Conservation (phyloP, 148 eudicot genomes). For the Rhododendron kiyosumense region DNA sequence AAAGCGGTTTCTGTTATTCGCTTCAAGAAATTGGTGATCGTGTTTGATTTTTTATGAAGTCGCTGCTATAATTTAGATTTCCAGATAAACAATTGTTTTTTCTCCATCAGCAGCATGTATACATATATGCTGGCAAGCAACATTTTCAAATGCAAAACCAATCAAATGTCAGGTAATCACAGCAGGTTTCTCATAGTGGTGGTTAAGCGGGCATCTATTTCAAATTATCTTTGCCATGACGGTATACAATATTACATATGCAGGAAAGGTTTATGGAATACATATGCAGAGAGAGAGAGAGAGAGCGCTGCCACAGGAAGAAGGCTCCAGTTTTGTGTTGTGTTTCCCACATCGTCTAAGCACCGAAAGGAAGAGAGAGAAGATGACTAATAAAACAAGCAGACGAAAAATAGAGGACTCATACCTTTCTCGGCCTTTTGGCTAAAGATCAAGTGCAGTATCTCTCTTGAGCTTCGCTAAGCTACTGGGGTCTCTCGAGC, state of each 20-base stretch:
- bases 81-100: background rate
- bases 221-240: background rate
- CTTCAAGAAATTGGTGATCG: background rate
- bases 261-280: background rate
- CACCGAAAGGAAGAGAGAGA: no score
- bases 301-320: no score
- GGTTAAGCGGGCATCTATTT: background rate
- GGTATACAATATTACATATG: background rate
- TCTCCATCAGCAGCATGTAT: background rate
- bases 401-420: background rate
- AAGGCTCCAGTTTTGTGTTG: no score
- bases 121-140: background rate
- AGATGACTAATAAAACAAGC: no score
- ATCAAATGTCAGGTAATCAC: background rate
- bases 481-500: no score
- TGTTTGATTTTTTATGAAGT: background rate
- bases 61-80: background rate
- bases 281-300: background rate
- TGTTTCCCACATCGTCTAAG: no score
- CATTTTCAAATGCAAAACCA: background rate
- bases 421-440: constrained; percentile 58
- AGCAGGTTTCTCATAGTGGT: background rate
- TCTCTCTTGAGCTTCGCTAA: no score
- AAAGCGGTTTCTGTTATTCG: background rate
- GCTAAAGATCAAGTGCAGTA: no score